phyloP scores from a whole-genome alignment of 2,329 filamentous ascomycete genomes.

The Colletotrichum sp. region DNA sequence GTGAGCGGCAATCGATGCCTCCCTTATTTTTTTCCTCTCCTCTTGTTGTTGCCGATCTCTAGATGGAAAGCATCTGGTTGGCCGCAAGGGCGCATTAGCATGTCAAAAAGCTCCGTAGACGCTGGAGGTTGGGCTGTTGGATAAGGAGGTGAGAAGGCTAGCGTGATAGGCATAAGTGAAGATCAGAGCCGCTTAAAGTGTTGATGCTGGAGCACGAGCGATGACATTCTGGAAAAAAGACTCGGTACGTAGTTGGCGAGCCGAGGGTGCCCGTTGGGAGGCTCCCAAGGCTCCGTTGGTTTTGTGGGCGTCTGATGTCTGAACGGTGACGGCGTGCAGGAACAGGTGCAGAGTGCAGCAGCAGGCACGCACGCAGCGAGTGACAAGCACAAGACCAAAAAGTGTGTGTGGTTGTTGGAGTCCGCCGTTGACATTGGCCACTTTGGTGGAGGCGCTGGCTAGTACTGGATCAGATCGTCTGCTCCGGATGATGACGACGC shows the following conservation, averaged over 20 bases:
- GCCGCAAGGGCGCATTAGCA: neutral
- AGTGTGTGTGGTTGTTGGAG: neutral
- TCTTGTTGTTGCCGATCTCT: neutral
- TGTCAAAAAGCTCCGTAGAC: neutral
- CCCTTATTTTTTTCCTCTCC: neutral
- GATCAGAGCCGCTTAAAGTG: neutral
- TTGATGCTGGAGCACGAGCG: neutral
- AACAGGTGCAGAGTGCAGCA: neutral
- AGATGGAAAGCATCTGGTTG: neutral
- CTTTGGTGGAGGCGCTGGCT: neutral
- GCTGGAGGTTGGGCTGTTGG: neutral
- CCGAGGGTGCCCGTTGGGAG: neutral
- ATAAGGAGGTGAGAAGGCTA: neutral
- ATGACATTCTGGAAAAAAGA: neutral
- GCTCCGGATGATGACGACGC: conserved; percentile 6
- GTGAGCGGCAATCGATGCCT: neutral
- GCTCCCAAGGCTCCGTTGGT: neutral
- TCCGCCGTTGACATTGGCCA: neutral
- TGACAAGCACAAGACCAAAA: neutral
- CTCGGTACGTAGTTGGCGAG: neutral
- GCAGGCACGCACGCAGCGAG: neutral
- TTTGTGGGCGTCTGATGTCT: neutral
- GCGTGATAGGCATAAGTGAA: neutral
- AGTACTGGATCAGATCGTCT: neutral
- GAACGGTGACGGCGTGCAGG: neutral